These are phyloP conservation scores for Kingdonia uniflora DNA, from an alignment of 164 flowering plant species.

Conservation along the genomic window DNA sequence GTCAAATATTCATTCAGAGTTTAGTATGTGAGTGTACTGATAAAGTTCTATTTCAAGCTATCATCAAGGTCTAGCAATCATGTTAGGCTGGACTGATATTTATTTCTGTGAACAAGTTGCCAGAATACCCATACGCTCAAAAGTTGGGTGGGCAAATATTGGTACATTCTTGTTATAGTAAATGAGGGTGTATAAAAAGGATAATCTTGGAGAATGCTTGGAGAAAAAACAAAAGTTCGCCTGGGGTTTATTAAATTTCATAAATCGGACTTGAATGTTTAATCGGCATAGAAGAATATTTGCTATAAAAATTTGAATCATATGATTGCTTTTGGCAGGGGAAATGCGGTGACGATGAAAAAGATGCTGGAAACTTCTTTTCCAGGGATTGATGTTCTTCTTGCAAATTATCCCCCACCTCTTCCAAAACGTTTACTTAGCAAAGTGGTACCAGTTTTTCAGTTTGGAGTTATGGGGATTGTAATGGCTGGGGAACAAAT, in stretches of 20 bases:
- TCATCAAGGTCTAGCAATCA: no score
- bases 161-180: background rate
- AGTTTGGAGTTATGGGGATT: constrained; percentile 57
- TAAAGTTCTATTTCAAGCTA: no score
- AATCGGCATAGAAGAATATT: no score
- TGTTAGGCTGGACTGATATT: no score
- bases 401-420: constrained; percentile 75
- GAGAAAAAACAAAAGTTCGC: background rate
- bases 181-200: no score
- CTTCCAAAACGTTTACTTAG: constrained; percentile 73
- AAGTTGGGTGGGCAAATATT: background rate
- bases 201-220: background rate
- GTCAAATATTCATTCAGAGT: no score
- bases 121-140: no score
- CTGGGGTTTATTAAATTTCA: background rate
- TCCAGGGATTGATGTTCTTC: constrained; percentile 67
- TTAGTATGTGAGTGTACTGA: no score
- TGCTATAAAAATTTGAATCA: no score
- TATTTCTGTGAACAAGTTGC: no score
- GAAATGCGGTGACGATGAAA: constrained; percentile 69
- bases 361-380: constrained; percentile 69
- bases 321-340: constrained; percentile 37
- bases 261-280: no score
- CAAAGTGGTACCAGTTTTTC: constrained; percentile 67
- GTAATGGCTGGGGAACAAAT: constrained; percentile 81